These are phyloP conservation scores for Mycena sanguinolenta DNA, from an alignment of 768 basidiomycete species.

Conservation along the genomic window DNA sequence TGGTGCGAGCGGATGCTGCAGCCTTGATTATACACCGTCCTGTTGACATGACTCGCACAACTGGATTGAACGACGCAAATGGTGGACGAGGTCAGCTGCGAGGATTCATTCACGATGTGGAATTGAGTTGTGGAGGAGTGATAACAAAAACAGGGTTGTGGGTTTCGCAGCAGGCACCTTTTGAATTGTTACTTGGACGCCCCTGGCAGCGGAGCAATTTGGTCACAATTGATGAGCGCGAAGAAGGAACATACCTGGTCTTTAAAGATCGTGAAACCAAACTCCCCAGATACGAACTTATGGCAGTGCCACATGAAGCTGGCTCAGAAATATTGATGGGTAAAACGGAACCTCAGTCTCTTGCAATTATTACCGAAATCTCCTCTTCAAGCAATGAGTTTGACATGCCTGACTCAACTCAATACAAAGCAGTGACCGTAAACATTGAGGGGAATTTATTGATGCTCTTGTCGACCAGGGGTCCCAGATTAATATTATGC, in stretches of 20 bases:
- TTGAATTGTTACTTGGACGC: slow-evolving; percentile 7
- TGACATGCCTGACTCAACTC: too few species aligned
- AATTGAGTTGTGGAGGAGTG: slow-evolving; percentile 40
- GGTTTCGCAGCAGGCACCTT: slow-evolving; percentile 33
- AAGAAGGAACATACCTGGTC: slow-evolving; percentile 31
- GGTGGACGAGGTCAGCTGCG: slow-evolving; percentile 39
- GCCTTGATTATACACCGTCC: slow-evolving; percentile 10
- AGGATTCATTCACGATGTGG: slow-evolving; percentile 39
- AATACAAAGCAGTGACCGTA: too few species aligned
- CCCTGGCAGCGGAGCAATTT: slow-evolving; percentile 32
- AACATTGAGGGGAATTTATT: too few species aligned
- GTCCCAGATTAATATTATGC: too few species aligned
- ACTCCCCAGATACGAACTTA: not conserved
- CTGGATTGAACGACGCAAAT: slow-evolving; percentile 45
- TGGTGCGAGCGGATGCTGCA: slow-evolving; percentile 32
- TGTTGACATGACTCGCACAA: slow-evolving; percentile 29
- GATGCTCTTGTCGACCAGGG: too few species aligned
- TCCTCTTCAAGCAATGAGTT: too few species aligned
- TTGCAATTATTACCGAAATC: too few species aligned
- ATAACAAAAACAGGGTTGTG: slow-evolving; percentile 38
- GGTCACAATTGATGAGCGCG: slow-evolving; percentile 37
- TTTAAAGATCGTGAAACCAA: not conserved
- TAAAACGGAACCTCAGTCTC: too few species aligned
- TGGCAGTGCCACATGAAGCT: not conserved
- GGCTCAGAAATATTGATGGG: too few species aligned